Conservation (phyloP, 2,329 filamentous ascomycete genomes). For the Torrubiellomyces zombiae region DNA sequence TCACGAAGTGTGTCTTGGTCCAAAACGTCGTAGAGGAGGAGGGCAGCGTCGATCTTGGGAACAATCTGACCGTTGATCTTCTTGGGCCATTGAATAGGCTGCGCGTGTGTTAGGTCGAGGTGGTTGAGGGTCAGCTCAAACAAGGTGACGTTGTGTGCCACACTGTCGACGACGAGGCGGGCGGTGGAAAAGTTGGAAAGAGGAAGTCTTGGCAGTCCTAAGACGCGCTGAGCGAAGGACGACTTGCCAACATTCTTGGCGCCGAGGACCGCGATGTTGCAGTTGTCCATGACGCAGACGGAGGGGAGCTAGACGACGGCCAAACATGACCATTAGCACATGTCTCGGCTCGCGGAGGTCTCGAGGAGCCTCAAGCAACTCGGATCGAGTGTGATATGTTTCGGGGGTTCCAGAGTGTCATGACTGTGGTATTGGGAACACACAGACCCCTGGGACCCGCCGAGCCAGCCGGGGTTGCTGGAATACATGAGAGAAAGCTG, state of each 20-base stretch:
- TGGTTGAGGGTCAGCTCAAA: conserved; percentile 50
- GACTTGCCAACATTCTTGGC: conserved; percentile 52
- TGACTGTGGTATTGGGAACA: too few relatives aligned
- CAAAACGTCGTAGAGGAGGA: conserved; percentile 79
- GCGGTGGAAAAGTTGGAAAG: conserved; percentile 37
- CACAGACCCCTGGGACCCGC: too few relatives aligned
- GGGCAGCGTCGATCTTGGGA: conserved; percentile 64
- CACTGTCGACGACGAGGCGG: conserved; percentile 41
- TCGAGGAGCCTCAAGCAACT: too few relatives aligned
- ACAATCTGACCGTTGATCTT: conserved; percentile 53
- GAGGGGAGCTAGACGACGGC: conserved; percentile 12
- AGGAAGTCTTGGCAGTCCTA: conserved; percentile 36
- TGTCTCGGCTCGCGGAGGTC: too few relatives aligned
- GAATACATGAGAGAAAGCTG: conserved; percentile 1
- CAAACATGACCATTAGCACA: conserved; percentile 3
- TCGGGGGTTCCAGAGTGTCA: too few relatives aligned
- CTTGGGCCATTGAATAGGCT: conserved; percentile 49
- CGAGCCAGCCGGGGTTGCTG: too few relatives aligned
- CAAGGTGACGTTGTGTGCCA: conserved; percentile 40
- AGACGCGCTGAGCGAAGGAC: conserved; percentile 46
- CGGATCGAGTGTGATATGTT: too few relatives aligned
- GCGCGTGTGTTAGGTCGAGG: conserved; percentile 40
- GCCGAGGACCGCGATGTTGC: conserved; percentile 52
- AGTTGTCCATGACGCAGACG: conserved; percentile 33
- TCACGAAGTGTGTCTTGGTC: conserved; percentile 58